Base-by-base conservation (phyloP, 78 protist species). In the Dictyostelium firmibasis region DNA sequence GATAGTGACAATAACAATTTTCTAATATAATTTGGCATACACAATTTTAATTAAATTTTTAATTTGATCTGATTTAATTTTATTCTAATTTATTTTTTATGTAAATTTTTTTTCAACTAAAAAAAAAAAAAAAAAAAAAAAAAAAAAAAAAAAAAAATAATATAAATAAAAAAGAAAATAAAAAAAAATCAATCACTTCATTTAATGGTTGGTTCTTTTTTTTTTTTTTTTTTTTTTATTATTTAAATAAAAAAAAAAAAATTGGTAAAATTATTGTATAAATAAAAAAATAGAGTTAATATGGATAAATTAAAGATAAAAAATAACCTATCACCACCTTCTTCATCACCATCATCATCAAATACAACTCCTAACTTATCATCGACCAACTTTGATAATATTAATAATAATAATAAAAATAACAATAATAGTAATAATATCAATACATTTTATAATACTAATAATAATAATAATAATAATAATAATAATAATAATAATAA, bases 261-360 rank as follows among this genome's bases (percentile, higher is more conserved):
- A 70, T 70, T 14, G 0, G 8, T 13, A 25, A 70, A 60, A 60
- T 23, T 23, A 60, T 8, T 9, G n/a, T 6, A 60, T 60, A 60
- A 20, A 60, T n/a, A 29, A n/a, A 70, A 25, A 20, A 20, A 70
- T 31, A 70, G 43, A n/a, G 4, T 31, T 33, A 27, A 25, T 33
- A 33, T 33, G 79, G 41, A 72, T 27, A 33, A 31, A 33, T 33
- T 33, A 27, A 72, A 72, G 33, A 27, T 25, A 18, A 27, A 25
- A 20, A 33, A 33, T 72, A 67, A 16, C 10, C 36, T 33, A 35
- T 76, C 83, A 76, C 53, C 83, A n/a, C 83, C 83, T 33, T 76
- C 83, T 35, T 36, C 83, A 3, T n/a, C n/a, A n/a, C 83, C 83
- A 31, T n/a, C 83, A 76, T 76, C 53, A 76, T 38, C 83, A 38